Evolutionary conservation across 306 rosid genomes (phyloP), one percentile per base, ranked within the genome.

Genomic region (Crotalaria pallida): DNA sequence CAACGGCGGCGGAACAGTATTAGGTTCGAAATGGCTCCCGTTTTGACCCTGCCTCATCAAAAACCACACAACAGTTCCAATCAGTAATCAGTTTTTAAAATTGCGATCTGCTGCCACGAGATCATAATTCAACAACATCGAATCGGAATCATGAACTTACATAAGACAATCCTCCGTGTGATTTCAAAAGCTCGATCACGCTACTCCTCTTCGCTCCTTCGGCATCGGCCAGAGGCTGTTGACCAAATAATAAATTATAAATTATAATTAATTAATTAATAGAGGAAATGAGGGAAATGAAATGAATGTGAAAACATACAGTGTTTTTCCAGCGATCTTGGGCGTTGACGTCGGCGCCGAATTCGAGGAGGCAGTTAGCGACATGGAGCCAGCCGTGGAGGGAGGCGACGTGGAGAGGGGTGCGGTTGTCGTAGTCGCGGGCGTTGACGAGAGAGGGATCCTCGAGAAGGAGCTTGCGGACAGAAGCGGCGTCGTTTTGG

Each of bases 291-390:
- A 44, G 15, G n/a, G 17, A 29, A 51, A 3, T 7, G 27, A 38
- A 29, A 7, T 19, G 48, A n/a, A n/a, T n/a, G n/a, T n/a, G n/a
- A n/a, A n/a, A n/a, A n/a, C 29, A 44, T 63, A 95, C 99, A 22
- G 99, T 91, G 79, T 95, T 89, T 83, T 84, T 95, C 99, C 99
- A 95, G 19, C 97, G 97, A 89, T 95, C 97, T 53, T 91, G 99
- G 4, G 99, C 85, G 90, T 95, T 95, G 84, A 95, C 88, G 49
- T 95, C 97, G 29, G 99, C 97, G 11, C 96, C 96, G 26, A 71
- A 79, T 22, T 95, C 92, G 18, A 95, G 73, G 43, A 91, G 75
- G 76, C 91, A 86, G 16, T 84, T 86, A 21, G 96, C 97, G 61
- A 91, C 96, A 8, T 91, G 96, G 87, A 86, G 73, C 97, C 96